A percentile compares a stretch with the other conserved stretches of the same genome.
These are phyloP conservation scores for Trypanosoma brucei DNA, from an alignment of 208 protist species.

Conservation along the genomic window DNA sequence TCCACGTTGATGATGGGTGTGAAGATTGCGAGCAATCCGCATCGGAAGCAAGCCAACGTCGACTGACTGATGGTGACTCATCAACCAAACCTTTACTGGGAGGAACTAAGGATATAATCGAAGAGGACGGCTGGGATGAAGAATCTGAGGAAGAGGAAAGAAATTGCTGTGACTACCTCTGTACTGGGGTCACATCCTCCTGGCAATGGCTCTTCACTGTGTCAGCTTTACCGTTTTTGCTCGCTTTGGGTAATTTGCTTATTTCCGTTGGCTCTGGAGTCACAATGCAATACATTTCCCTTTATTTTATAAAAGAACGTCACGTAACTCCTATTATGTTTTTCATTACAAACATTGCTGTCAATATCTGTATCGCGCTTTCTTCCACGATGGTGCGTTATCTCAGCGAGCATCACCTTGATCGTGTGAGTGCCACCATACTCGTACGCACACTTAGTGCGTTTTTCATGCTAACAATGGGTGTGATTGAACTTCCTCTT, in stretches of 20 bases:
- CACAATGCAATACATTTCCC: constrained; percentile 46
- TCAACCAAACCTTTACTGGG: too few relatives aligned
- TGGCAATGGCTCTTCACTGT: constrained; percentile 7
- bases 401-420: constrained; percentile 16
- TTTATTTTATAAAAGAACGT: constrained; percentile 32
- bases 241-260: constrained; percentile 41
- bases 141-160: not conserved
- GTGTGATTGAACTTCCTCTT: not conserved
- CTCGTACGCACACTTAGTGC: constrained; percentile 31
- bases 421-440: constrained; percentile 31
- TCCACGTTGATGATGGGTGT: not conserved
- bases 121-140: too few relatives aligned
- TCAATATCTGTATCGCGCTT: constrained; percentile 26
- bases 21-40: too few relatives aligned
- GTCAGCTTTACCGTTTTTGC: constrained; percentile 39
- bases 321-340: constrained; percentile 24
- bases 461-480: constrained; percentile 12
- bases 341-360: constrained; percentile 27
- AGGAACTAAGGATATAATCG: too few relatives aligned
- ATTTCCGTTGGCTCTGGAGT: constrained; percentile 53
- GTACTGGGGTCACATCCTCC: not conserved
- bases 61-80: too few relatives aligned
- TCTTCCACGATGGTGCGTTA: constrained; percentile 14
- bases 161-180: not conserved
- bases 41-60: too few relatives aligned